Evolutionary conservation across 768 basidiomycete species (phyloP).

Genomic region (Sarcodon sp.): DNA sequence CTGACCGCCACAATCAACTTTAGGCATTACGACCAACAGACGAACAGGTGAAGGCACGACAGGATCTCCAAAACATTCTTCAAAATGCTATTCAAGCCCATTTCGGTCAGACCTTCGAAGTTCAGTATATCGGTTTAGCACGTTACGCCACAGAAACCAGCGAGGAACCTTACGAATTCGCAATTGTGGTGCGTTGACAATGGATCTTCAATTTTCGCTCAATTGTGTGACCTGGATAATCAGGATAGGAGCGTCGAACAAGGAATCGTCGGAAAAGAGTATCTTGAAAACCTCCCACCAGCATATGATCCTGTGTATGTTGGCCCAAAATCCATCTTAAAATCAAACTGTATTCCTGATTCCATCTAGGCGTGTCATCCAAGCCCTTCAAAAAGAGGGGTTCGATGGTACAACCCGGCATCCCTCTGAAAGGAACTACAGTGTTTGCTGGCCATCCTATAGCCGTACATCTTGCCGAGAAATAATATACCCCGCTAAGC

Average conservation of each 20-base stretch:
- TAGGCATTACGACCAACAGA: neutral
- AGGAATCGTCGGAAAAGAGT: neutral
- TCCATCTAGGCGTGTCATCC: neutral
- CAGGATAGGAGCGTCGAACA: neutral
- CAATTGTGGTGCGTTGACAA: conserved; percentile 4
- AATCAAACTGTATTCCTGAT: neutral
- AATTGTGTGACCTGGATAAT: neutral
- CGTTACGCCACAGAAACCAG: conserved; percentile 5
- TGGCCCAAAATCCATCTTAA: neutral
- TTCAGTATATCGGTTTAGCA: conserved; percentile 5
- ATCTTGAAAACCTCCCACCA: neutral
- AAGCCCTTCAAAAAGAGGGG: neutral
- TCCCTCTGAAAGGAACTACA: neutral
- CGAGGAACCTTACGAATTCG: conserved; percentile 5
- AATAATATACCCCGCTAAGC: neutral
- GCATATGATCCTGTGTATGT: neutral
- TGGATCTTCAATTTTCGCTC: neutral
- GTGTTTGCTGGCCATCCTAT: too few relatives aligned
- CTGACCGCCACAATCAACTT: too few relatives aligned
- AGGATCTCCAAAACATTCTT: neutral
- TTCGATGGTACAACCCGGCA: neutral
- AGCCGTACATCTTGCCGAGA: neutral
- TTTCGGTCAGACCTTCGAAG: conserved; percentile 5
- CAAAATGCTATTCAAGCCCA: neutral
- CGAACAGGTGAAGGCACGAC: neutral